Conservation (phyloP, 2,329 filamentous ascomycete species). For the Ophiostoma triangulosporum region DNA sequence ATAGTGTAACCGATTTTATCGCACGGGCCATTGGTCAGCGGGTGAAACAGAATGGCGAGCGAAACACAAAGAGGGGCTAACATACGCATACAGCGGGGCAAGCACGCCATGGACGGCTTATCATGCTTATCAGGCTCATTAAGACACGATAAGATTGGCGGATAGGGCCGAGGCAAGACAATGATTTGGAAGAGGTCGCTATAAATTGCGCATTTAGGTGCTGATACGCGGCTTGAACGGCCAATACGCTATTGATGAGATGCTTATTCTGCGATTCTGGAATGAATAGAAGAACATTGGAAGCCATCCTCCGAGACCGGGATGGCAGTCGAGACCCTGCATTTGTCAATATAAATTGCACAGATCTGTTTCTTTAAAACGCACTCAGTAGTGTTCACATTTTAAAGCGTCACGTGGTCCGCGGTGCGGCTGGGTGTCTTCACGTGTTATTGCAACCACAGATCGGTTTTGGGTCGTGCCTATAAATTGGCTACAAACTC, state of each 20-base stretch:
- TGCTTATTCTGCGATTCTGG: too few relatives aligned
- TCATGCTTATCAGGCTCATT: neutral
- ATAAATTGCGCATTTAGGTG: neutral
- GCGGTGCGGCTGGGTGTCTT: too few relatives aligned
- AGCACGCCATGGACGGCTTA: neutral
- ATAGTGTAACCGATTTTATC: neutral
- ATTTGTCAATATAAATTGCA: too few relatives aligned
- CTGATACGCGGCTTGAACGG: neutral
- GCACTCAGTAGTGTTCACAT: too few relatives aligned
- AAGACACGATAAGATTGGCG: neutral
- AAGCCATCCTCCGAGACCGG: too few relatives aligned
- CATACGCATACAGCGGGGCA: neutral
- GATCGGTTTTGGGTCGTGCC: too few relatives aligned
- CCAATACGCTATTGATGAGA: constrained; percentile 4
- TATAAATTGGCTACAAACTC: too few relatives aligned
- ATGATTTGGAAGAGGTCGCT: neutral
- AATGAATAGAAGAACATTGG: too few relatives aligned
- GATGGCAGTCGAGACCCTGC: too few relatives aligned
- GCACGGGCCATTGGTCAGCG: constrained; percentile 8
- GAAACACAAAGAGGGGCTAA: neutral
- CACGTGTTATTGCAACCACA: too few relatives aligned
- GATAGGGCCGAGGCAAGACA: neutral
- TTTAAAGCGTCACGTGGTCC: too few relatives aligned
- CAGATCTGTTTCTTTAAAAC: too few relatives aligned
- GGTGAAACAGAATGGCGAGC: constrained; percentile 3